Base-by-base conservation (phyloP, 2,329 filamentous ascomycete species). In the Arthrobotrys sinensis region DNA sequence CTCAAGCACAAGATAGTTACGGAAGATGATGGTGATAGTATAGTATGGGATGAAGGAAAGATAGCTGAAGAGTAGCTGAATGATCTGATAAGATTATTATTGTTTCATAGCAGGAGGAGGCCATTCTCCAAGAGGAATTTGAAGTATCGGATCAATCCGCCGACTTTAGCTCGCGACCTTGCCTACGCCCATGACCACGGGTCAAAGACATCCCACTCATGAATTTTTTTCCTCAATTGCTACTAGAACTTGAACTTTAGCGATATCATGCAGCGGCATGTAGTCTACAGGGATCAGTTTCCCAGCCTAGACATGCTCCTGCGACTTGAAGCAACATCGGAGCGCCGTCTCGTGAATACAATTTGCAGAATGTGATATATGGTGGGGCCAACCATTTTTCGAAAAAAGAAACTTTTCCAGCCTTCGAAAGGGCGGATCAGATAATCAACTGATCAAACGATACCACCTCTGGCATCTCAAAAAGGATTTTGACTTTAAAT, bases 71-170 rank as follows among this genome's bases (percentile, higher is more conserved):
- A 67, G 75, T 50, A 53, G 46, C 38, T 55, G 62, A 78, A 62
- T 53, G 75, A 78, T 78, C 75, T 78, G 75, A 78, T 78, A 78
- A 78, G 75, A 78, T 78, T 78, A 72, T 78, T 78, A 52, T 64
- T 53, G 21, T 38, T 46, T 48, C 50, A 45, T 34, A 34, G 36
- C n/a, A 19, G 28, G 46, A 67, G 34, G 38, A 65, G 50, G 52
- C 45, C 43, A 52, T 38, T 64, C 32, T 57, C 62, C 38, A 36
- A 38, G 46, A 40, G 34, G 38, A 50, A 46, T 57, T 36, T 36
- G 38, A 53, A 60, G 10, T 62, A 68, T 68, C 70, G 63, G 70
- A 67, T 68, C 63, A 75, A 63, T 43, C 70, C 70, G 63, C 63
- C 63, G 50, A 63, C 32, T 50, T 40, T 60, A 43, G 36, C 55